These are phyloP conservation scores for Pseudogymnoascus sp. DNA, from an alignment of 2,329 filamentous ascomycete genomes.

Conservation along the genomic window DNA sequence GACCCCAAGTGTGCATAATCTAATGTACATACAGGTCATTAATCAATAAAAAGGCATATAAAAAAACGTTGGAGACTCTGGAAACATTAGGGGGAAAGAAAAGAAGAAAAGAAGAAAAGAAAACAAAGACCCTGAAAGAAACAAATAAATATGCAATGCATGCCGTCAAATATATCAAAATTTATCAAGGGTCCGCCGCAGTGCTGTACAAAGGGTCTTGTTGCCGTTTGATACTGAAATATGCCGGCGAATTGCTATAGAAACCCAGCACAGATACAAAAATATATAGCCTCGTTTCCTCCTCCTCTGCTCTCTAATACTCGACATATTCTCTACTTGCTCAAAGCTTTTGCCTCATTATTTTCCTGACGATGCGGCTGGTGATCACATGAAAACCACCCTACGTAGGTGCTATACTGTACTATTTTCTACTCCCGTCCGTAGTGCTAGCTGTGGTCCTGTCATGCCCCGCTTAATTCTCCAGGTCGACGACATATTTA, in stretches of 20 bases:
- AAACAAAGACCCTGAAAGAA: background rate
- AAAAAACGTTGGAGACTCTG: background rate
- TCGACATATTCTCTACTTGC: background rate
- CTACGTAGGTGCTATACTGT: background rate
- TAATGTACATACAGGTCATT: background rate
- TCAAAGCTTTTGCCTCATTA: background rate
- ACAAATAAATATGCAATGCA: background rate
- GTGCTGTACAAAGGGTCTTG: background rate
- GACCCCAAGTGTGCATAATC: slow-evolving; percentile 4
- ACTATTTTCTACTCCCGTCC: too few species aligned
- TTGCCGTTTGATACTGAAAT: background rate
- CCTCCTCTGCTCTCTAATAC: background rate
- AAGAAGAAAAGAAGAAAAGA: too few species aligned
- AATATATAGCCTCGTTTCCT: background rate
- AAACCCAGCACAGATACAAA: background rate
- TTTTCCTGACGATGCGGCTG: background rate
- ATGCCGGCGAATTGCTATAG: background rate
- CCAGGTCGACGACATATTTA: slow-evolving; percentile 1
- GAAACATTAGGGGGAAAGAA: too few species aligned
- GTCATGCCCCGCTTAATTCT: slow-evolving; percentile 1
- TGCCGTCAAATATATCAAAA: background rate
- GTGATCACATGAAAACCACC: background rate
- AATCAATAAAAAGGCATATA: background rate
- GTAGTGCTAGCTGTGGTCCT: background rate
- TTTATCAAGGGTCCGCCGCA: background rate